These are phyloP conservation scores for Yarrowia sp. DNA, from an alignment of 805 yeast species.

Conservation along the genomic window DNA sequence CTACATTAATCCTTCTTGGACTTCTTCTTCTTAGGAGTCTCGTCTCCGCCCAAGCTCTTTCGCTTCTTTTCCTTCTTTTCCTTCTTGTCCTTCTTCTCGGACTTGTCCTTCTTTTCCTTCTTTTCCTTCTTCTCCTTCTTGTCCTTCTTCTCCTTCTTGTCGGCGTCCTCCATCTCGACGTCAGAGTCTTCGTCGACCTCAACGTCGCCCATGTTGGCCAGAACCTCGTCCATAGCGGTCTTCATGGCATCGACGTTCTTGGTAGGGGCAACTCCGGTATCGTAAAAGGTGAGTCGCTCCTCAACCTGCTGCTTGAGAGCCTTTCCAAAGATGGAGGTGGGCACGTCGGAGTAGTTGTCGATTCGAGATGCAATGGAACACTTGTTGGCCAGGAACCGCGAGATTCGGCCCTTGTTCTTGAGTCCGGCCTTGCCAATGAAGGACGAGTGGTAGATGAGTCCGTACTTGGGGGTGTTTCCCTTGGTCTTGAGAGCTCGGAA, in stretches of 20 bases:
- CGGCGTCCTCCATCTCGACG: slow-evolving; percentile 39
- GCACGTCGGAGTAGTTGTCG: slow-evolving; percentile 94
- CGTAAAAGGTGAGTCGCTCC: slow-evolving; percentile 93
- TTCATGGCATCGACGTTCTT: slow-evolving; percentile 92
- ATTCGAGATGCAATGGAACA: slow-evolving; percentile 99
- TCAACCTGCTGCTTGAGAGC: slow-evolving; percentile 95
- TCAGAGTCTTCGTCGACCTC: slow-evolving; percentile 45
- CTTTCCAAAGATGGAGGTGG: slow-evolving; percentile 83
- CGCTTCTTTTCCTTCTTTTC: slow-evolving; percentile 52
- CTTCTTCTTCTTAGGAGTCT: slow-evolving; percentile 30
- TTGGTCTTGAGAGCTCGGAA: slow-evolving; percentile 98
- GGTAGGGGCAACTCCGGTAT: slow-evolving; percentile 94
- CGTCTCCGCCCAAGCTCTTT: slow-evolving; percentile 28
- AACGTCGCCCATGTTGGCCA: slow-evolving; percentile 39
- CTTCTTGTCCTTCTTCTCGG: slow-evolving; percentile 47
- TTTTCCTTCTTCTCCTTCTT: slow-evolving; percentile 42
- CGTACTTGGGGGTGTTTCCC: slow-evolving; percentile 98
- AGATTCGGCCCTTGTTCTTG: slow-evolving; percentile 97
- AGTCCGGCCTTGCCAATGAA: slow-evolving; percentile 97
- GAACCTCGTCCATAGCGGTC: slow-evolving; percentile 74
- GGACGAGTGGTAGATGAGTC: slow-evolving; percentile 94
- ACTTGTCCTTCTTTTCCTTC: slow-evolving; percentile 43
- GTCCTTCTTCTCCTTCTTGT: slow-evolving; percentile 40
- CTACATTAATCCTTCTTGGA: slow-evolving; percentile 29
- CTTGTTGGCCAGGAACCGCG: slow-evolving; percentile 97